Base-by-base conservation (phyloP, 2,329 filamentous ascomycete genomes). In the Colletotrichum nymphaeae region DNA sequence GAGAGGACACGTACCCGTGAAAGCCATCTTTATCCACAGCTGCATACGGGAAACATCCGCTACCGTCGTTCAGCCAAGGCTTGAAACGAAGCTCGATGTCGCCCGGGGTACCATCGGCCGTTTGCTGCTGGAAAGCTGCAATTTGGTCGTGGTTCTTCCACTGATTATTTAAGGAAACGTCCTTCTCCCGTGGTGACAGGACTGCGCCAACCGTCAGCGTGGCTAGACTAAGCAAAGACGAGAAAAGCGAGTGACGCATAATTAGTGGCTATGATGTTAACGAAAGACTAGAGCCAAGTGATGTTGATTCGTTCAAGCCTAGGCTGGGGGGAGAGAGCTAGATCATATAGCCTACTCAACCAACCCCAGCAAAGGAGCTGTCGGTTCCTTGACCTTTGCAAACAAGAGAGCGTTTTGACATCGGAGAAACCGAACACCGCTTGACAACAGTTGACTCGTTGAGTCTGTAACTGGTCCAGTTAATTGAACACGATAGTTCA, bases 1-100 rank as follows among this genome's bases (percentile, higher is more conserved):
- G 1, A 11, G 19, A 4, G 7, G 7, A 1, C 4, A 22, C 67
- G 2, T 58, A 70, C 62, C 12, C 3, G 26, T 70, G 67, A 28
- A 19, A 14, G 16, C 67, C 67, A 0, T 70, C 67, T 4, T 58
- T 58, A 28, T 70, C 53, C 1, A 70, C 67, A 30, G 67, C 67
- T 16, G 62, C 53, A 11, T 70, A 66, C 1, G 67, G 53, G 1
- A 66, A 42, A 2, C 67, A 70, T 4, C 67, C 67, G 4, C 19
- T 30, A 0, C 6, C 22, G 0, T 37, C 53, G 19, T 66, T 32
- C n/a, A 70, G 53, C 12, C 24, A 28, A 8, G 67, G 67, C 37
- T 67, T 67, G 5, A 58, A 70, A 1, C 22, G 67, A 19, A 70
- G 16, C 1, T 70, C 53, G n/a, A 69, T 14, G 8, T 66, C 16